These are phyloP conservation scores for Epichloe brachyelytri DNA, from an alignment of 2,329 filamentous ascomycete species.

Conservation along the genomic window DNA sequence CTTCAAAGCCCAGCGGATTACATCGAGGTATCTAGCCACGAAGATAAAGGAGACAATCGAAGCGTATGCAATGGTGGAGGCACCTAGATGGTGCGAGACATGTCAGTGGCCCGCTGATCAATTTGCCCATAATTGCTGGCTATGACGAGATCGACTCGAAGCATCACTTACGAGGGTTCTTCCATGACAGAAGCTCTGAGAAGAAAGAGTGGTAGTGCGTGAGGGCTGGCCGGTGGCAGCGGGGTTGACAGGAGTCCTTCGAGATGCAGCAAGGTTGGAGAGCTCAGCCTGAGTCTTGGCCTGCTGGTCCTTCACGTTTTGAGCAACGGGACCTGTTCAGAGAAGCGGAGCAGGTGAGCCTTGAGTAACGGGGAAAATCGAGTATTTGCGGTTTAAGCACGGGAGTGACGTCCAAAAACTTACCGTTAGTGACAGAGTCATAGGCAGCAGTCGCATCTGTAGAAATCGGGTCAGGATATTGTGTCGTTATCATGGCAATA, in stretches of 20 bases:
- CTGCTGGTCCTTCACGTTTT: slow-evolving; percentile 43
- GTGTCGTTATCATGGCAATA: slow-evolving; percentile 1
- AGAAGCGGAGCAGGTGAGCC: slow-evolving; percentile 1
- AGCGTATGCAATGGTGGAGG: slow-evolving; percentile 51
- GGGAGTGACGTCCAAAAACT: background rate
- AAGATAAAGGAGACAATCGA: slow-evolving; percentile 47
- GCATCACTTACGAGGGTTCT: slow-evolving; percentile 45
- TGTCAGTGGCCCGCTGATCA: slow-evolving; percentile 4
- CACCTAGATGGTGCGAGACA: slow-evolving; percentile 28
- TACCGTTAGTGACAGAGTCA: slow-evolving; percentile 32
- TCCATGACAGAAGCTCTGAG: slow-evolving; percentile 55
- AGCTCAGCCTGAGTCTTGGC: slow-evolving; percentile 43
- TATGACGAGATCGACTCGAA: background rate
- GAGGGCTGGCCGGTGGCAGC: slow-evolving; percentile 49
- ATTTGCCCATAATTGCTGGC: background rate
- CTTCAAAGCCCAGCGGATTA: slow-evolving; percentile 53
- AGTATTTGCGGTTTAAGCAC: background rate
- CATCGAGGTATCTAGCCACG: slow-evolving; percentile 50
- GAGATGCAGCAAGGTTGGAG: slow-evolving; percentile 43
- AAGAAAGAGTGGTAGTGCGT: slow-evolving; percentile 63
- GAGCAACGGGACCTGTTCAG: slow-evolving; percentile 40
- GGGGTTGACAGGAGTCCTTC: slow-evolving; percentile 38
- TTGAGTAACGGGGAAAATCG: slow-evolving; percentile 10
- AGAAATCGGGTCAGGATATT: background rate
- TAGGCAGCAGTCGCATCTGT: slow-evolving; percentile 37